Evolutionary conservation across 192 early-diverging fungal species (phyloP), one percentile per base, ranked within the genome.

Genomic region (Mortierella antarctica): DNA sequence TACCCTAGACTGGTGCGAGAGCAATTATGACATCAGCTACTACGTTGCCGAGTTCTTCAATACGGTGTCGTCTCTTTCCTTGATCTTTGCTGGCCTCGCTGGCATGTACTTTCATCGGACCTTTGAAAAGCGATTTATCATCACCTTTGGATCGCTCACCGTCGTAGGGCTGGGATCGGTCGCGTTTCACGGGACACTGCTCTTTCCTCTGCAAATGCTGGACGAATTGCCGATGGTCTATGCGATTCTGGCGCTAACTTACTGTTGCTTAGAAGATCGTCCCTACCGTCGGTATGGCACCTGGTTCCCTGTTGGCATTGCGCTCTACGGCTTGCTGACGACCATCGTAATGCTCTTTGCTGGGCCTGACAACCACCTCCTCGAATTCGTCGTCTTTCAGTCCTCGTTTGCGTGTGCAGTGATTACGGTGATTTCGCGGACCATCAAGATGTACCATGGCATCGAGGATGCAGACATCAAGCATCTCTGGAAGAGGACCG

Each of bases 1-100:
- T 8, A 12, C 18, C 31, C 7, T 75, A 83, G 81, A 87, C 47
- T 93, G 91, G 91, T 92, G 92, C 69, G 91, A 93, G 66, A 83
- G 80, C 57, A 91, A 92, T 74, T 92, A 93, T 82, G 85, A 84
- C 18, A 73, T 88, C 73, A 83, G 89, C 7, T 87, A 82, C 20
- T 92, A 88, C 66, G 74, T 93, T 7, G 90, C 91, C 74, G 92
- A 93, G 64, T 91, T 89, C 55, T 93, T 87, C 85, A 93, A 93
- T 78, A 83, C 88, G 62, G 20, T 85, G 6, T 87, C 86, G 4
- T 84, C 83, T 11, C 52, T 86, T 23, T 74, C 78, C 47, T 78
- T 84, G 79, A 67, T 77, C 45, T n/a, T 72, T 15, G 74, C 73
- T 2, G 84, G 86, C 9, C 51, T 86, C 15, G 55, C 53, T 14